Base-by-base conservation (phyloP, 768 basidiomycete species). In the Lactarius quietus region DNA sequence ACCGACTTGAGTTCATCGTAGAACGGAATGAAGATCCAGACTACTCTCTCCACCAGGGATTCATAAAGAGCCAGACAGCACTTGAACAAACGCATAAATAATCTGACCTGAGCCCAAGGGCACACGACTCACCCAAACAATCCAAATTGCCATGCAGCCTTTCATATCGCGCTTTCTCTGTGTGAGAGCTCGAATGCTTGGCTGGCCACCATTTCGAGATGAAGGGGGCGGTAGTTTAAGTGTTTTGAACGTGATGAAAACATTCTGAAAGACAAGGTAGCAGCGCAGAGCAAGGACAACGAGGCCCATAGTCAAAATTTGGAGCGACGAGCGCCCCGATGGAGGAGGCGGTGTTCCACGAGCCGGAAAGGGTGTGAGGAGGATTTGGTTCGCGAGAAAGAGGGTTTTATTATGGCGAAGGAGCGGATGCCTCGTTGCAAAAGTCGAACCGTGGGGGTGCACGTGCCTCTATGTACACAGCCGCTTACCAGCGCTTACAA, bases 101-200 rank as follows among this genome's bases (percentile, higher is more conserved):
- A 71, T 63, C 69, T 62, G 43, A 41, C 61, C 52, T 48, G 59
- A 18, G 60, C 33, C 35, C 28, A 48, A 51, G 54, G 28, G 57
- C 62, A 48, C 54, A 35, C 51, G 59, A 75, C 79, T 76, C 77
- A 91, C 92, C 89, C 90, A 94, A 68, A 94, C 86, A 51, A 91
- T 80, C 93, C 93, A 94, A 17, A 93, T 84, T 41, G 90, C 85
- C 56, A 94, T 78, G 72, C 86, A 87, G 23, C 92, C 91, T 74
- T 94, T 94, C 83, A 94, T 88, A 72, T 87, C 85, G 65, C 92
- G 83, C 74, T 94, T 94, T 71, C 92, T 81, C 74, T 88, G 87
- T 29, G 86, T 82, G 68, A 87, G 73, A 14, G 90, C 89, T 39
- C 88, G 83, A 23, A 82, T 75, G 69, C 86, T 90, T 10, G 87